Percentiles rank a stretch among this genome's conserved stretches.
Evolutionary conservation across 306 rosid genomes (phyloP).

Genomic region (Cicer judaicum): DNA sequence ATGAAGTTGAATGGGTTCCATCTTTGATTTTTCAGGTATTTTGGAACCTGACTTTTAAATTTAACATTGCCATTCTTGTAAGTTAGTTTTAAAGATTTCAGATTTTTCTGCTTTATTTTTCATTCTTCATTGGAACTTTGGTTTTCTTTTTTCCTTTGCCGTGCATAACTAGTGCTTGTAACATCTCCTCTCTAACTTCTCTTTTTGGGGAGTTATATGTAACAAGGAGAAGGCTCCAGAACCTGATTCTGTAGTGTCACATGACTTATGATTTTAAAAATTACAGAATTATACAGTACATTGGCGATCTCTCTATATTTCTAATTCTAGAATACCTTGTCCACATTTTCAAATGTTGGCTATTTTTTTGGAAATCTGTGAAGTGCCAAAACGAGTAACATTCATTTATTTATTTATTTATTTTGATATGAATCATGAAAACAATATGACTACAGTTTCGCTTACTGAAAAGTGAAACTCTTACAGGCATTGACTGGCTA

Average conservation of each 20-base stretch:
- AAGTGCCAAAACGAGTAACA: background rate
- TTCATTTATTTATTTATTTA: too few species aligned
- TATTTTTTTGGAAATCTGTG: constrained; percentile 7
- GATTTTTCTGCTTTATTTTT: background rate
- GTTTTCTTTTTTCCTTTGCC: constrained; percentile 16
- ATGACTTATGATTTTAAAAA: constrained; percentile 1
- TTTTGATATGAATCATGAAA: too few species aligned
- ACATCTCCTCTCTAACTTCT: constrained; percentile 9
- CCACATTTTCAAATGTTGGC: background rate
- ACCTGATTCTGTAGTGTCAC: constrained; percentile 27
- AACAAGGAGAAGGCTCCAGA: constrained; percentile 27
- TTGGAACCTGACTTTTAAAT: constrained; percentile 15
- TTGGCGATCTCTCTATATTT: constrained; percentile 4
- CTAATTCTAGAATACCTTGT: constrained; percentile 5
- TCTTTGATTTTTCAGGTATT: constrained; percentile 89
- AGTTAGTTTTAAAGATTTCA: constrained; percentile 13
- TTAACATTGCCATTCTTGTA: constrained; percentile 5
- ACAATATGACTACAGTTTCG: background rate
- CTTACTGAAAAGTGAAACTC: background rate
- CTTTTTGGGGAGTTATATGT: background rate
- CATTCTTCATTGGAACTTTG: constrained; percentile 17
- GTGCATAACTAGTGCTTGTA: constrained; percentile 23
- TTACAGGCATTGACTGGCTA: background rate
- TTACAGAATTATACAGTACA: background rate
- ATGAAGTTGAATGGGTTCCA: constrained; percentile 89